Evolutionary conservation across 2,329 filamentous ascomycete genomes (phyloP).

Genomic region (Endoconidiophora laricicola): DNA sequence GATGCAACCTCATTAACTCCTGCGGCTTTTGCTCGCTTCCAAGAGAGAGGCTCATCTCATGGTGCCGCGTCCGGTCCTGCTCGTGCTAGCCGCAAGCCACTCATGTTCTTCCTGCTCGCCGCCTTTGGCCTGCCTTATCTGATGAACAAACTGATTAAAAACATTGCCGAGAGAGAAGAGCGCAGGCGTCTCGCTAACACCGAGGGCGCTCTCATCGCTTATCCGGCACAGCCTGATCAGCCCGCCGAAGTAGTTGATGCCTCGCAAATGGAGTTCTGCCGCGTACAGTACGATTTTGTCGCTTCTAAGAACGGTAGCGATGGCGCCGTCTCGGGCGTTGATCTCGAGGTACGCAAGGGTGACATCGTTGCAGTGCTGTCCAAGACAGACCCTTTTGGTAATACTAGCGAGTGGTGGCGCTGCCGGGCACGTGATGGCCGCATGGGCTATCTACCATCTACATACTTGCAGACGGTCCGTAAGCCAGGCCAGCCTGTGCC

Average conservation of each 20-base stretch:
- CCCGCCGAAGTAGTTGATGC: conserved; percentile 53
- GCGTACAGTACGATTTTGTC: conserved; percentile 83
- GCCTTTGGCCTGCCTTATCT: conserved; percentile 92
- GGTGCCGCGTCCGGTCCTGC: conserved; percentile 44
- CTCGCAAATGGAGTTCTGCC: conserved; percentile 88
- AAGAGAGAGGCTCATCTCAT: conserved; percentile 42
- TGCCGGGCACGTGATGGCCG: conserved; percentile 80
- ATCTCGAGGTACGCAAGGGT: conserved; percentile 83
- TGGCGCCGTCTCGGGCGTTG: conserved; percentile 49
- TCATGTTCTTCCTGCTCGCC: conserved; percentile 86
- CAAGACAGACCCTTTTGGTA: conserved; percentile 83
- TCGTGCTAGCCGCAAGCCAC: conserved; percentile 80
- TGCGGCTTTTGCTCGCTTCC: conserved; percentile 77
- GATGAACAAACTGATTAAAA: conserved; percentile 88
- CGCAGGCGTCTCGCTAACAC: conserved; percentile 33
- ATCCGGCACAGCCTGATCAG: conserved; percentile 31
- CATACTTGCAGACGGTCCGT: conserved; percentile 66
- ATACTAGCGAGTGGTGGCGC: conserved; percentile 92
- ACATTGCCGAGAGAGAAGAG: conserved; percentile 66
- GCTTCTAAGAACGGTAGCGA: conserved; percentile 45
- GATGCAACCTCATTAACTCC: conserved; percentile 78
- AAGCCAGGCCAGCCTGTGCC: conserved; percentile 27
- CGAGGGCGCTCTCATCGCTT: conserved; percentile 24
- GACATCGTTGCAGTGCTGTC: conserved; percentile 87
- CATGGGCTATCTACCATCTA: conserved; percentile 79